Conservation (phyloP, 176 grass and related monocot genomes). For the Elaeis guineensis region DNA sequence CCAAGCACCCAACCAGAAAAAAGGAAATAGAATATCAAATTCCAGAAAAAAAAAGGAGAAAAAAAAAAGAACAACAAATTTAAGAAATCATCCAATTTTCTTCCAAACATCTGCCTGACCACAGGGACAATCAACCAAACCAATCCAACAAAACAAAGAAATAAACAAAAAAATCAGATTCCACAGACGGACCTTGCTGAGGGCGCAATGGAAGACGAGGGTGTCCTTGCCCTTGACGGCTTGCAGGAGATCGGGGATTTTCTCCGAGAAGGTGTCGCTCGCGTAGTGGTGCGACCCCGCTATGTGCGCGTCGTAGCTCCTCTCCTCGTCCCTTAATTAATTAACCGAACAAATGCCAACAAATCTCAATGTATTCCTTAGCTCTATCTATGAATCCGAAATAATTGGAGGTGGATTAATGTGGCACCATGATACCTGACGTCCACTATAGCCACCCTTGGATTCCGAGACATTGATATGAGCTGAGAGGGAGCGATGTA, state of each 20-base stretch:
- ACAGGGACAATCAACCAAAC: too few species aligned
- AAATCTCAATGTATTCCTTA: too few species aligned
- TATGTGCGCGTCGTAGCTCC: conserved; percentile 81
- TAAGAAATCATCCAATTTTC: too few species aligned
- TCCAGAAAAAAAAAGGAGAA: too few species aligned
- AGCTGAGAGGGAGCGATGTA: conserved; percentile 60
- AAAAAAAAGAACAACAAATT: too few species aligned
- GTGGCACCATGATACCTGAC: conserved; percentile 36
- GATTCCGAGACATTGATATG: conserved; percentile 34
- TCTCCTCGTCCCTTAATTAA: conserved; percentile 70
- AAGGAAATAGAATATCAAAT: too few species aligned
- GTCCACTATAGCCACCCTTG: conserved; percentile 56
- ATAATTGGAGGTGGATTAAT: too few species aligned
- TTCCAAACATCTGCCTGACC: too few species aligned
- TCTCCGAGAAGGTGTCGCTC: conserved; percentile 63
- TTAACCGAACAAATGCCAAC: not conserved
- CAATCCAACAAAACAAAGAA: too few species aligned
- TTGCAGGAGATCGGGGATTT: conserved; percentile 51
- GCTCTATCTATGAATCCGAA: too few species aligned
- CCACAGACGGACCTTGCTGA: conserved; percentile 50
- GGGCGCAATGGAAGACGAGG: conserved; percentile 91
- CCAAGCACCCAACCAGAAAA: too few species aligned
- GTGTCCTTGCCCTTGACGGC: conserved; percentile 59
- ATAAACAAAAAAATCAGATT: too few species aligned
- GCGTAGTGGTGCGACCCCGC: conserved; percentile 78